Evolutionary conservation across 352 stramenopile species (phyloP), one percentile per base, ranked within the genome.

Genomic region (Pythium folliculosum): DNA sequence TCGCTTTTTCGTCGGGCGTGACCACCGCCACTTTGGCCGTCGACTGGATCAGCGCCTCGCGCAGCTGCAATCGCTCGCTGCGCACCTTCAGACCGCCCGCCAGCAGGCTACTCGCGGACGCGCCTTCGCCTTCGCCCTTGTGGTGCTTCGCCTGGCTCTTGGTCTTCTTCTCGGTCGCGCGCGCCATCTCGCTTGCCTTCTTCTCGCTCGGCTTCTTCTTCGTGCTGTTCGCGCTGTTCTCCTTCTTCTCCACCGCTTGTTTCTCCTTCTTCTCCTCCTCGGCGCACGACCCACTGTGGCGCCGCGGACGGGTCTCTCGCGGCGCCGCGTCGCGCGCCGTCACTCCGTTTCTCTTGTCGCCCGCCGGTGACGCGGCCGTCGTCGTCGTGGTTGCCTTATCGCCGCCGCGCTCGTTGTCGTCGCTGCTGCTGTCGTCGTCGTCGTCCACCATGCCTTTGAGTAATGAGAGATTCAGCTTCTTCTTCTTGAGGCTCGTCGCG

Each of bases 31-130:
- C 40, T 30, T 2, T 48, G 0, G 27, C 22, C 19, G 51, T 67
- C 32, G 65, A 72, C 65, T 60, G 35, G 12, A 55, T 49, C 38
- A 71, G 27, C 21, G 51, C 65, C 9, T 25, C 65, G 19, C 37
- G 49, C 51, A 71, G 2, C 51, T 71, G 65, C n/a, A 71, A 45
- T n/a, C 65, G 58, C 65, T 72, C 65, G 25, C 59, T 72, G 21
- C 65, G 53, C 51, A 66, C 65, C 16, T 62, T 63, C 35, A 63
- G 1, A 16, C 35, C 19, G 17, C 2, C 43, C 30, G 5, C 35
- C 9, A 57, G 10, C 23, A n/a, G 8, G 3, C 7, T 10, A 8
- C 9, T 55, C 0, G 23, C 9, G 32, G 32, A 37, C 32, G 32
- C 32, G 5, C 9, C 25, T 23, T 21, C 50, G 49, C 22, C 16